Percentiles rank a stretch among this genome's conserved stretches.
Conservation (phyloP, 1,284 basidiomycete genomes). For the Hypsizygus ulmarius region DNA sequence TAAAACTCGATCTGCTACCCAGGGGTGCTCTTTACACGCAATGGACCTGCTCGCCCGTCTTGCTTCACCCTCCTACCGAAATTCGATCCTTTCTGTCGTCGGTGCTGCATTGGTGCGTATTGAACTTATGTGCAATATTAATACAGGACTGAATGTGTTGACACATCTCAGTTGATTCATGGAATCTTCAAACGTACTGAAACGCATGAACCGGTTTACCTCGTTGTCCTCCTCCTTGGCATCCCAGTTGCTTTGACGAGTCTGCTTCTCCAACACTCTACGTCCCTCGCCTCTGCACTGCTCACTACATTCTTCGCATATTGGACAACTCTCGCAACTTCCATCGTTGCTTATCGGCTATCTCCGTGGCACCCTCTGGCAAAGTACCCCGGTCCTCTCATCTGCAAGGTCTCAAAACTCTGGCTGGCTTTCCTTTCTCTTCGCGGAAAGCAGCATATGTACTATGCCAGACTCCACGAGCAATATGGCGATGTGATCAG, state of each 20-base stretch:
- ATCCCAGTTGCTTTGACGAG: constrained; percentile 23
- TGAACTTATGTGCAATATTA: not conserved
- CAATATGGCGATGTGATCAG: constrained; percentile 44
- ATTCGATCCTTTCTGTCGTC: constrained; percentile 12
- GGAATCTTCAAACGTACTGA: constrained; percentile 33
- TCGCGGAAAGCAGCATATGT: constrained; percentile 35
- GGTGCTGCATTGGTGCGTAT: constrained; percentile 17
- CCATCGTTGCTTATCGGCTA: constrained; percentile 40
- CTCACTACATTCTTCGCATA: constrained; percentile 22
- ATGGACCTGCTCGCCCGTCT: constrained; percentile 14
- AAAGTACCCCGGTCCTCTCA: constrained; percentile 40
- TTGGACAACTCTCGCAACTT: constrained; percentile 27
- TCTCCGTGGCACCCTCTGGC: constrained; percentile 49
- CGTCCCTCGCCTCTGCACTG: constrained; percentile 14
- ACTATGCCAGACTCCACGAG: constrained; percentile 35
- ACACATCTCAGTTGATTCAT: constrained; percentile 24
- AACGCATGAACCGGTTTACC: constrained; percentile 25
- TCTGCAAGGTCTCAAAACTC: constrained; percentile 38
- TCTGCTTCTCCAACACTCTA: constrained; percentile 20
- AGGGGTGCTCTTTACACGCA: not conserved
- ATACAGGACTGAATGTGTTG: not conserved
- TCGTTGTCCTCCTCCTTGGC: constrained; percentile 24
- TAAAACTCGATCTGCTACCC: not conserved
- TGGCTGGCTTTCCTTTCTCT: constrained; percentile 30
- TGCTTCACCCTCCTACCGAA: constrained; percentile 10